A percentile compares a stretch with the other conserved stretches of the same genome.
Conservation (phyloP, 2,329 filamentous ascomycete genomes). For the Phyllosticta paracitricarpa region DNA sequence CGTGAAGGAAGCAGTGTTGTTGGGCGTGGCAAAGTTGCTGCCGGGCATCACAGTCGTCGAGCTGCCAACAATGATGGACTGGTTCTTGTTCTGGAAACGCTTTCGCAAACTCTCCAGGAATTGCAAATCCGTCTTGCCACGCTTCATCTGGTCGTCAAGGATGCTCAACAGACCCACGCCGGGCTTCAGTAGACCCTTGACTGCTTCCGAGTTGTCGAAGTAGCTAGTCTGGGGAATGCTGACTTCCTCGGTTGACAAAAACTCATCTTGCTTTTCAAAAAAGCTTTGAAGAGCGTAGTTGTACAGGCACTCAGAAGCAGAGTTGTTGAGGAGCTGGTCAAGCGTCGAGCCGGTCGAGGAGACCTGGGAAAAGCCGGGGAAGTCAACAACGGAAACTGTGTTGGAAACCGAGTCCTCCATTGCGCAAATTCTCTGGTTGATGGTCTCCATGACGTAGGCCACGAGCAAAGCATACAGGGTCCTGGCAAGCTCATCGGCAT, state of each 20-base stretch:
- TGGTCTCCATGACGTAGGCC: constrained; percentile 83
- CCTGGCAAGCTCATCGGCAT: constrained; percentile 86
- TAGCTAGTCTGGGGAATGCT: constrained; percentile 85
- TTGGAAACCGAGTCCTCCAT: constrained; percentile 82
- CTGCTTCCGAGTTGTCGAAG: constrained; percentile 94
- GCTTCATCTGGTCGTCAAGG: constrained; percentile 86
- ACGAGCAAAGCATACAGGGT: constrained; percentile 91
- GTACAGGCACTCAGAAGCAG: constrained; percentile 83
- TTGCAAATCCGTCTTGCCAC: constrained; percentile 79
- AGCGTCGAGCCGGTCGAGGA: constrained; percentile 73
- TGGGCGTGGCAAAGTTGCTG: constrained; percentile 81
- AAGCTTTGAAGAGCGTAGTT: constrained; percentile 92
- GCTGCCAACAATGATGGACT: constrained; percentile 70
- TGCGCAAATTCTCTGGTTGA: constrained; percentile 84
- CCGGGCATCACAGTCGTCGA: constrained; percentile 69
- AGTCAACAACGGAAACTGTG: constrained; percentile 90
- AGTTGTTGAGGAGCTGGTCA: constrained; percentile 91
- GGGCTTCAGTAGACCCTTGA: constrained; percentile 81
- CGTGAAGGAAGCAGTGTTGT: constrained; percentile 70
- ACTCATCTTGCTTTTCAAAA: constrained; percentile 87
- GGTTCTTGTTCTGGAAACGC: constrained; percentile 90
- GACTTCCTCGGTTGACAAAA: constrained; percentile 90
- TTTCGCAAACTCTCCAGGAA: constrained; percentile 84
- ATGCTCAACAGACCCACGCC: constrained; percentile 91
- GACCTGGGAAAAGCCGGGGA: constrained; percentile 86